Evolutionary conservation across 2,329 filamentous ascomycete genomes (phyloP).

Genomic region (Fusarium papillatum): DNA sequence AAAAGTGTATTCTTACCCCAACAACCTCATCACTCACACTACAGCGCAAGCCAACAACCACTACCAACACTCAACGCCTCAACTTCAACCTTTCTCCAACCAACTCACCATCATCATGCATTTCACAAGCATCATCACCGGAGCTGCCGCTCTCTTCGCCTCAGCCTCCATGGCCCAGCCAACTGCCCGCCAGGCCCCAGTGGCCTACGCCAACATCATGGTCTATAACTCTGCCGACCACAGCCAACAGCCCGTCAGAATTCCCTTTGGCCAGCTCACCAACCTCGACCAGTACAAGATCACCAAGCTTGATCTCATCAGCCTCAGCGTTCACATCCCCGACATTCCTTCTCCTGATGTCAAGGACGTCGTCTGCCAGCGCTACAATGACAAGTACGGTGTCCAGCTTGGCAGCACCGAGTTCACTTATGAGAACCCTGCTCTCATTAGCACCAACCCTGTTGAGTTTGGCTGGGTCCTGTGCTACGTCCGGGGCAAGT

Average conservation of each 20-base stretch:
- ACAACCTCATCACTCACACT: not conserved
- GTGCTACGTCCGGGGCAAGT: constrained; percentile 24
- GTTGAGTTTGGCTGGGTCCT: constrained; percentile 32
- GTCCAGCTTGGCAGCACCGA: constrained; percentile 27
- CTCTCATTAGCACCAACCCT: constrained; percentile 30
- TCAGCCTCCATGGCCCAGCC: constrained; percentile 9
- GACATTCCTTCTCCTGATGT: constrained; percentile 8
- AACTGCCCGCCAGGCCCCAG: constrained; percentile 8
- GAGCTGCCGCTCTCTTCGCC: constrained; percentile 14
- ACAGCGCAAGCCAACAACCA: not conserved
- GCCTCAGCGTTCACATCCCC: constrained; percentile 20
- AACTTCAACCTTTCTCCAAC: not conserved
- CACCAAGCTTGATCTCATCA: constrained; percentile 21
- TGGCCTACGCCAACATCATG: constrained; percentile 19
- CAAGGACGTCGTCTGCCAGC: constrained; percentile 25
- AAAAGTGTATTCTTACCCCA: not conserved
- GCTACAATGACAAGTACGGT: constrained; percentile 30
- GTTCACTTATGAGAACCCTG: constrained; percentile 23
- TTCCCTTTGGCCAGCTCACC: constrained; percentile 31
- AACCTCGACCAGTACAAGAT: constrained; percentile 14
- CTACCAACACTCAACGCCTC: not conserved
- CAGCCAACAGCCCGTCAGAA: constrained; percentile 27
- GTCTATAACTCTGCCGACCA: constrained; percentile 15
- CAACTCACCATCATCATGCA: constrained; percentile 8
- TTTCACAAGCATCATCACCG: constrained; percentile 11